Base-by-base conservation (phyloP, 2,329 filamentous ascomycete species). In the Neofusicoccum parvum region DNA sequence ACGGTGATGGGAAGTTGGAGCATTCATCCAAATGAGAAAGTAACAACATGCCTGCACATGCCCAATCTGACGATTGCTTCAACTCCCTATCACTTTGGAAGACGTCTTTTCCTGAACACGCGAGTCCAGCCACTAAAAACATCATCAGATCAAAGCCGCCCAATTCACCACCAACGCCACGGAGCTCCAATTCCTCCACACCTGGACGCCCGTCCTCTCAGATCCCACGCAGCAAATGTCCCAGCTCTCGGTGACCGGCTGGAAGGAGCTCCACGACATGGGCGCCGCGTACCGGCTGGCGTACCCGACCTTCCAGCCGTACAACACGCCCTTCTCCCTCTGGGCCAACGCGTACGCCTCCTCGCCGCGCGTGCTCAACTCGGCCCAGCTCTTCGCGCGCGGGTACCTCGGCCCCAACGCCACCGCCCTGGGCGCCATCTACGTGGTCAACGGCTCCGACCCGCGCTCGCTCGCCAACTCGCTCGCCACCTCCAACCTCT, bases 311-410 rank as follows among this genome's bases (percentile, higher is more conserved):
- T 80, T 90, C 17, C 83, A 83, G 67, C 71, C 77, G 32, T 78
- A 82, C 66, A 80, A 81, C 64, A 78, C 76, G 0, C 77, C 79
- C 1, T 89, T 90, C 69, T 79, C 83, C 9, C 83, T 88, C 6
- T 91, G 87, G 86, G 83, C 87, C 17, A 91, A 90, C 72, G 85
- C 87, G 69, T 90, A 90, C 73, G 73, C 71, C 20, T 72, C 75
- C 0, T 71, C 72, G 5, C 83, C 85, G 5, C 83, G 86, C 5
- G 87, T 88, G 0, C 78, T 89, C 11, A 85, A 90, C 72, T 88
- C 87, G 1, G 87, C 87, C 1, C 79, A 85, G 60, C 80, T 87
- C 51, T 90, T 90, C 68, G 79, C 87, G 1, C 82, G 83, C 37
- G 88, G 88, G 7, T 90, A 86, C 71, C 74, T 90, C 0, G 87